A percentile compares a stretch with the other conserved stretches of the same genome.
Conservation (phyloP, 257 asterid genomes). For the Hygrophila difformis region DNA sequence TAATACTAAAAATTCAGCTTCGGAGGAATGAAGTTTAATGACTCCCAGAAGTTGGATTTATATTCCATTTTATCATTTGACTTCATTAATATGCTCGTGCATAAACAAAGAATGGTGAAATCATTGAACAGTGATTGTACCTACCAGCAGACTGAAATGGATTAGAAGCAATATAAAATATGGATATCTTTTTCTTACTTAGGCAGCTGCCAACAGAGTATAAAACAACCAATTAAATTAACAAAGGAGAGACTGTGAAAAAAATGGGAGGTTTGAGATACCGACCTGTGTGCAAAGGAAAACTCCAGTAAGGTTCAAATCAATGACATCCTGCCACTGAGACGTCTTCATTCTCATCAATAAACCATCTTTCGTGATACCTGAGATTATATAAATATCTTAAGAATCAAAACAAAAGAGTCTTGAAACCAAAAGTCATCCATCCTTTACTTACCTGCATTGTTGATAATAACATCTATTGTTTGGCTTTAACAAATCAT, state of each 20-base stretch:
- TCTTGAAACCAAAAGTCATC: slow-evolving; percentile 10
- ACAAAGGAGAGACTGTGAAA: no score
- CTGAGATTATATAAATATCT: slow-evolving; percentile 26
- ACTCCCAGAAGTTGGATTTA: neutral
- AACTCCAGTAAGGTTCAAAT: slow-evolving; percentile 91
- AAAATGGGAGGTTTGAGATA: slow-evolving; percentile 3
- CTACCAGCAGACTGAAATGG: slow-evolving; percentile 5
- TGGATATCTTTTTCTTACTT: slow-evolving; percentile 75
- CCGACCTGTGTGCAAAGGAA: slow-evolving; percentile 85
- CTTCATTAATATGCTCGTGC: neutral
- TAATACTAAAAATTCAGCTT: neutral
- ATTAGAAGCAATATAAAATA: neutral
- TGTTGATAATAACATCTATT: slow-evolving; percentile 68
- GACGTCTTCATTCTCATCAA: slow-evolving; percentile 89
- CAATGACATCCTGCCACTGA: slow-evolving; percentile 97
- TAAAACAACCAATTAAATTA: slow-evolving; percentile 14
- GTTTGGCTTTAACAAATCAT: no score
- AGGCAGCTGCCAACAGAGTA: slow-evolving; percentile 86
- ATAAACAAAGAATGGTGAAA: neutral
- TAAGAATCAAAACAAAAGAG: neutral
- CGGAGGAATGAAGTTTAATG: neutral
- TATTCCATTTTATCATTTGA: no score
- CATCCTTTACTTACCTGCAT: slow-evolving; percentile 57
- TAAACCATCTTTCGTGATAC: slow-evolving; percentile 88
- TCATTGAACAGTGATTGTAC: neutral